Base-by-base conservation (phyloP, 2,329 filamentous ascomycete species). In the Pochonia chlamydosporia region DNA sequence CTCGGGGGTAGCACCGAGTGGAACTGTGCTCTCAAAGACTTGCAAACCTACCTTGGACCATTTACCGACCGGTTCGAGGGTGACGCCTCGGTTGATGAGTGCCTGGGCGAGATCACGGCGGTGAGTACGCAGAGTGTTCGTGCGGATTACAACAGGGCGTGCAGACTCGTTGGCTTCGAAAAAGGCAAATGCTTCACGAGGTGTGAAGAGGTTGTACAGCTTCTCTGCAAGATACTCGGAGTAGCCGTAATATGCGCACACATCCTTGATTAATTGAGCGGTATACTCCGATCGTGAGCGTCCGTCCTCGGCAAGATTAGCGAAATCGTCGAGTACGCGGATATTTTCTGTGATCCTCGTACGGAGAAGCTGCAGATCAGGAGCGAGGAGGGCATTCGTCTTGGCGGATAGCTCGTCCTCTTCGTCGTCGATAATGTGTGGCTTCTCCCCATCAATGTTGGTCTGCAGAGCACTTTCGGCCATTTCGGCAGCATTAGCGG, bases 1-100 rank as follows among this genome's bases (percentile, higher is more conserved):
- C 69, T 99, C 93, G 9, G 93, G 93, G 1, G 93, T 99, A 24
- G 93, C 93, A 78, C 91, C 91, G 1, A 96, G 79, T 3, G 90
- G 89, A 5, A 81, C 75, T 51, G 84, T 85, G 49, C 87, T 88
- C 68, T 99, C 93, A 65, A 99, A 99, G 50, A 99, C 82, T 67
- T 99, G 93, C 35, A 99, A 79, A 41, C 93, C 93, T 53, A 99
- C 90, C 73, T 99, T 99, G 57, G 87, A 93, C 93, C 93, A 99
- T 69, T 97, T 97, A 52, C 93, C 93, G 16, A 99, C 89, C 2
- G 93, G 93, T 68, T 99, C 92, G 33, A 99, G 80, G 13, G 91
- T 95, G 42, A 99, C 93, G 54, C 93, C 93, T 54, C 92, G 87
- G 72, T 96, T 96, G 75, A 96, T 96, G 50, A 96, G 79, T 2